A percentile compares a stretch with the other conserved stretches of the same genome.
phyloP scores from a whole-genome alignment of 2,329 filamentous ascomycete species.

The Ophidiomyces ophidiicola region DNA sequence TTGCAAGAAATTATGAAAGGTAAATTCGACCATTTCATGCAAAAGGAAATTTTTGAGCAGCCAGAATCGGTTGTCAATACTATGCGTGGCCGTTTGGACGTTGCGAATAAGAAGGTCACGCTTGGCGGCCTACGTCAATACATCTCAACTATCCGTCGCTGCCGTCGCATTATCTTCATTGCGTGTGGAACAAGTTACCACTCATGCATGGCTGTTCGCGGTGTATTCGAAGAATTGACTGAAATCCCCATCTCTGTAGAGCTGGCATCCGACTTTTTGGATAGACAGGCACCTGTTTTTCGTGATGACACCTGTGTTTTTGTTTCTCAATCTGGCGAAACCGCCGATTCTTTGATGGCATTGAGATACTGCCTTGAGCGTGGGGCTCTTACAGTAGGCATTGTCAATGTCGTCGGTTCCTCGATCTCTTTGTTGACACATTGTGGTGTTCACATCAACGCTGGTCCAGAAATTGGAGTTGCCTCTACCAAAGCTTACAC shows the following conservation, averaged over 20 bases:
- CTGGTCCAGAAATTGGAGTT: slow-evolving; percentile 95
- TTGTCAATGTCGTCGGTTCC: slow-evolving; percentile 96
- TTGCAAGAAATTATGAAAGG: slow-evolving; percentile 99
- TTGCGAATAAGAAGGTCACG: slow-evolving; percentile 86
- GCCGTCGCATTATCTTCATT: slow-evolving; percentile 96
- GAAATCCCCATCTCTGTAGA: slow-evolving; percentile 97
- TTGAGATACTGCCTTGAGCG: slow-evolving; percentile 96
- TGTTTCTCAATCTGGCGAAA: slow-evolving; percentile 97
- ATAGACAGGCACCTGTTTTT: slow-evolving; percentile 94
- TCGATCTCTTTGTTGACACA: slow-evolving; percentile 98
- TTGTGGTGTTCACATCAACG: slow-evolving; percentile 99
- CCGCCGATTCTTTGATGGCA: slow-evolving; percentile 92
- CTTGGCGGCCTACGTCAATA: slow-evolving; percentile 93
- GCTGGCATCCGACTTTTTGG: slow-evolving; percentile 94
- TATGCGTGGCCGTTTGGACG: slow-evolving; percentile 95
- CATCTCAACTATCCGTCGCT: slow-evolving; percentile 90
- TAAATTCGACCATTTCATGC: slow-evolving; percentile 99
- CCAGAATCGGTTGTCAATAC: slow-evolving; percentile 99
- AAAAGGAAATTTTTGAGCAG: slow-evolving; percentile 99
- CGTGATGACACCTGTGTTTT: slow-evolving; percentile 98
- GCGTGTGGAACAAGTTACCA: slow-evolving; percentile 97
- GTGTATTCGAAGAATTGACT: slow-evolving; percentile 92
- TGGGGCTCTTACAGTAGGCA: slow-evolving; percentile 90
- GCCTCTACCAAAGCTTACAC: slow-evolving; percentile 99
- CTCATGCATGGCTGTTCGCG: slow-evolving; percentile 98